Conservation (phyloP, 2,329 filamentous ascomycete species). For the Stagonosporopsis chrysanthemi region DNA sequence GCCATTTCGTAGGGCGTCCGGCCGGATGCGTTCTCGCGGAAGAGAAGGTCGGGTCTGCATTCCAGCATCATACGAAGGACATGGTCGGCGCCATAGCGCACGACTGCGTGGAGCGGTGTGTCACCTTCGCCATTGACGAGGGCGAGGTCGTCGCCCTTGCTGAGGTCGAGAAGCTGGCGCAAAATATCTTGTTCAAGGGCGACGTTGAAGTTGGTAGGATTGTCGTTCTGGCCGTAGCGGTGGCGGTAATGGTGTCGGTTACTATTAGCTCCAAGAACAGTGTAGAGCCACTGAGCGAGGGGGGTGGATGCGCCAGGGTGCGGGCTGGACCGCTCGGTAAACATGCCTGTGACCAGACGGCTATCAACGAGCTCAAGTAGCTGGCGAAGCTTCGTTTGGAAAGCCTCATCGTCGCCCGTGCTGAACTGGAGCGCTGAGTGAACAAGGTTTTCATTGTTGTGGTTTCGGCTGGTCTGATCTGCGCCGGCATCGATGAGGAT, state of each 20-base stretch:
- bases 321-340: conserved; percentile 63
- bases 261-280: neutral
- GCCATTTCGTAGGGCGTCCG: conserved; percentile 75
- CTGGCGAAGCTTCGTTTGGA: conserved; percentile 47
- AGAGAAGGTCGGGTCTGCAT: conserved; percentile 65
- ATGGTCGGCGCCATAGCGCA: conserved; percentile 51
- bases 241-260: neutral
- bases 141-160: conserved; percentile 59
- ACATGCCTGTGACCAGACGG: conserved; percentile 64
- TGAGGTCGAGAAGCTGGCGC: conserved; percentile 42
- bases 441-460: conserved; percentile 70
- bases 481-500: conserved; percentile 72
- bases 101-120: conserved; percentile 67
- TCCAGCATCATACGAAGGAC: conserved; percentile 60
- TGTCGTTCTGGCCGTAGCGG: neutral
- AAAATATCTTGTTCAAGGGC: conserved; percentile 17
- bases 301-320: conserved; percentile 66
- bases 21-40: conserved; percentile 78
- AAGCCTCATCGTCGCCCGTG: conserved; percentile 31
- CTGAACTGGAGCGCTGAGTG: conserved; percentile 58
- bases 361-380: conserved; percentile 67
- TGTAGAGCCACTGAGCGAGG: conserved; percentile 57
- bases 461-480: conserved; percentile 71
- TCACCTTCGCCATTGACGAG: conserved; percentile 71
- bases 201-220: neutral